phyloP scores from a whole-genome alignment of 805 yeast species.

The Kluyveromyces aestuarii region DNA sequence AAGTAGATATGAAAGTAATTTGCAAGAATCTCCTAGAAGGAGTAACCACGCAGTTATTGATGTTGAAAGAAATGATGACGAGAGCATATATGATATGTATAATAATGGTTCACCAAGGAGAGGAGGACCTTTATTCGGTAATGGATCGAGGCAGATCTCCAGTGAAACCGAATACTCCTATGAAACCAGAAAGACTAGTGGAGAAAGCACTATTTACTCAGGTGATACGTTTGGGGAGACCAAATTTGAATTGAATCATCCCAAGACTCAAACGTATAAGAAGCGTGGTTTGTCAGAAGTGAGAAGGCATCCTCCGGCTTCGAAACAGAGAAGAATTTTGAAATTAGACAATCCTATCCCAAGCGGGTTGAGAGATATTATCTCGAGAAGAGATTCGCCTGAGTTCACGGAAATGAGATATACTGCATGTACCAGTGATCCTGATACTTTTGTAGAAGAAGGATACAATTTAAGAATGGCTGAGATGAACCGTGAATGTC shows the following conservation, averaged over 20 bases:
- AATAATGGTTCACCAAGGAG: conserved; percentile 12
- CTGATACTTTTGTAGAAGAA: conserved; percentile 68
- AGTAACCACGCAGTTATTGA: conserved; percentile 42
- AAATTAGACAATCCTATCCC: conserved; percentile 94
- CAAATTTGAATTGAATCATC: conserved; percentile 29
- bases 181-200: conserved; percentile 44
- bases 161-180: conserved; percentile 50
- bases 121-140: conserved; percentile 2
- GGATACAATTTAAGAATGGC: conserved; percentile 86
- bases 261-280: conserved; percentile 26
- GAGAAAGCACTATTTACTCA: conserved; percentile 24
- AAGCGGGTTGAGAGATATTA: conserved; percentile 69
- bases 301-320: conserved; percentile 65
- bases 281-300: conserved; percentile 57
- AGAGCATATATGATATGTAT: conserved; percentile 6
- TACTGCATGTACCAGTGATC: conserved; percentile 92
- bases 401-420: conserved; percentile 95
- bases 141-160: conserved; percentile 1
- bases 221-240: conserved; percentile 29
- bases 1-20: conserved; percentile 53
- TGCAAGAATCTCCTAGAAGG: conserved; percentile 65
- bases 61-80: conserved; percentile 30
- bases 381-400: conserved; percentile 82
- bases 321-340: conserved; percentile 55
- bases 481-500: conserved; percentile 84